Evolutionary conservation across 139 green algal species (phyloP), one percentile per base, ranked within the genome.

Genomic region (Chara braunii): DNA sequence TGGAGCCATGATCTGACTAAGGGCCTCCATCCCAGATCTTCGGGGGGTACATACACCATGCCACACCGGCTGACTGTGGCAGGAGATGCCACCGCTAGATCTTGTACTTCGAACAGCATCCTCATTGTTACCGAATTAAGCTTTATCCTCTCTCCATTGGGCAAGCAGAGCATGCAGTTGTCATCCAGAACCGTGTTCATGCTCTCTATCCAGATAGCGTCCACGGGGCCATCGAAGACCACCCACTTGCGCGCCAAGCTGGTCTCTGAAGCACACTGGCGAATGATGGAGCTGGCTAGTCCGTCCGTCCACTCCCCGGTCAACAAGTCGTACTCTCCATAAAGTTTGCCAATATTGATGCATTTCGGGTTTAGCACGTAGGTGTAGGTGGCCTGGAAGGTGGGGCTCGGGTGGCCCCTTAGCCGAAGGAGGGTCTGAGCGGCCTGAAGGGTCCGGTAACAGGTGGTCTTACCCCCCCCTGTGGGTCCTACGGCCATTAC

Each of bases 271-370:
- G 86, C 81, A 5, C 83, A 88, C 22, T 67, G 75, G 33, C 86
- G 67, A 51, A 92, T 91, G 43, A 94, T 76, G 8, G 84, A 87
- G 33, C 75, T 84, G 0, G 52, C 75, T 30, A 94, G 71, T 32
- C 87, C 87, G 70, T 94, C 86, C 3, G 75, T 84, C 87, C 87
- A 94, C 75, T 94, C 87, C 56, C 86, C 87, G 30, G 86, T 94
- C 5, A 91, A 65, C 30, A 84, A 45, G 72, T 86, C 88, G 77
- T 90, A 90, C 82, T 94, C 84, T 24, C 87, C 87, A 74, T 91
- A 94, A 60, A 94, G 80, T 78, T 94, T 85, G 2, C 85, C 85
- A 83, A 91, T 91, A 57, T 82, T 87, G 68, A 94, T 89, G 80
- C 81, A 88, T 77, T 94, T 94, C 54, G 87, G 87, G 74, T 94